A percentile compares a stretch with the other conserved stretches of the same genome.
These are phyloP conservation scores for Claviceps lovelessii DNA, from an alignment of 2,329 filamentous ascomycete species.

Conservation along the genomic window DNA sequence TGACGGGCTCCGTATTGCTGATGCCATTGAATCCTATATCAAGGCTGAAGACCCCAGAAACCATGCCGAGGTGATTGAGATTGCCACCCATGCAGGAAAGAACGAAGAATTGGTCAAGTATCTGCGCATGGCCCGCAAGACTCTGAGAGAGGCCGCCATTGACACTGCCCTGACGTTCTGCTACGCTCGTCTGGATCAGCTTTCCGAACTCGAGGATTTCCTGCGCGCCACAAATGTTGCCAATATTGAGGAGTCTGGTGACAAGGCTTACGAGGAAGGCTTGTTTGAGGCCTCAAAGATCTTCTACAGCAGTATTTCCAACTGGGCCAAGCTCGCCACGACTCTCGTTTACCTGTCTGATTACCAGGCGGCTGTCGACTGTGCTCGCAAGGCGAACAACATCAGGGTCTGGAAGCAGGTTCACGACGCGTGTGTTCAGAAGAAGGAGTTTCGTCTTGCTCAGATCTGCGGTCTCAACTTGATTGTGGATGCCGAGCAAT, in stretches of 20 bases:
- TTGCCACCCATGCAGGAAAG: slow-evolving; percentile 87
- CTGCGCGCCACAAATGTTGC: slow-evolving; percentile 84
- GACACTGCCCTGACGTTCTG: slow-evolving; percentile 91
- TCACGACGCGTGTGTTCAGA: slow-evolving; percentile 85
- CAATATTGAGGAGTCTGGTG: slow-evolving; percentile 89
- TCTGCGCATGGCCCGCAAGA: slow-evolving; percentile 94
- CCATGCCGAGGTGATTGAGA: slow-evolving; percentile 91
- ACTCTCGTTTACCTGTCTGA: slow-evolving; percentile 94
- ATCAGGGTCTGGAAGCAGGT: slow-evolving; percentile 99
- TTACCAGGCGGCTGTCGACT: slow-evolving; percentile 95
- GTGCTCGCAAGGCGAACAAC: slow-evolving; percentile 95
- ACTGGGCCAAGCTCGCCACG: slow-evolving; percentile 97
- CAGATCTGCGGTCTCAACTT: slow-evolving; percentile 98
- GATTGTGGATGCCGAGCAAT: slow-evolving; percentile 92
- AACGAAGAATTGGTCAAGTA: slow-evolving; percentile 96
- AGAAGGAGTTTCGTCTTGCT: slow-evolving; percentile 97
- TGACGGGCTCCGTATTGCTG: slow-evolving; percentile 81
- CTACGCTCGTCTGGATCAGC: slow-evolving; percentile 81
- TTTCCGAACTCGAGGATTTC: slow-evolving; percentile 92
- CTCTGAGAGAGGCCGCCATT: slow-evolving; percentile 79
- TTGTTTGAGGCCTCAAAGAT: slow-evolving; percentile 96
- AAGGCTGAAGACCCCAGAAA: slow-evolving; percentile 86
- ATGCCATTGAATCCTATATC: slow-evolving; percentile 94
- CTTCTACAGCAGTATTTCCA: slow-evolving; percentile 95
- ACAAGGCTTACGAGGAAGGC: slow-evolving; percentile 93